phyloP scores from a whole-genome alignment of 805 yeast species.

The Metschnikowia lochheadii region DNA sequence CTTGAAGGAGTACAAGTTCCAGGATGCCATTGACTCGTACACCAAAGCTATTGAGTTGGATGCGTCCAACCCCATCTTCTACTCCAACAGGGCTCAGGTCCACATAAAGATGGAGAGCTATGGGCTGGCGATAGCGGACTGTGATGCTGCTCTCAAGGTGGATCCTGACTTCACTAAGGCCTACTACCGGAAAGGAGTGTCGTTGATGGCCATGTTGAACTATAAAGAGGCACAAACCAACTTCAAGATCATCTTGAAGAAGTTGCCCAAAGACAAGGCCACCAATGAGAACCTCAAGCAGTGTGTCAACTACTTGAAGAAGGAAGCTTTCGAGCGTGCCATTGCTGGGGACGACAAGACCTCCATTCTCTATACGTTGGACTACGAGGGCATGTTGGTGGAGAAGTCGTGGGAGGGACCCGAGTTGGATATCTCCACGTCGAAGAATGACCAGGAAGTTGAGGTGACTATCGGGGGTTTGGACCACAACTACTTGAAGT shows the following conservation, averaged over 20 bases:
- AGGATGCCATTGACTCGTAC: slow-evolving; percentile 65
- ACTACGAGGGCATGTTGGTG: slow-evolving; percentile 44
- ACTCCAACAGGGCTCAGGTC: slow-evolving; percentile 86
- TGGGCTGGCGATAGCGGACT: slow-evolving; percentile 80
- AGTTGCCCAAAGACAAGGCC: slow-evolving; percentile 63
- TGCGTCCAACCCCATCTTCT: slow-evolving; percentile 56
- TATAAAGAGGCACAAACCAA: slow-evolving; percentile 71
- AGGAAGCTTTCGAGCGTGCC: slow-evolving; percentile 79
- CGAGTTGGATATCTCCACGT: slow-evolving; percentile 37
- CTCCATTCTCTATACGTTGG: slow-evolving; percentile 44
- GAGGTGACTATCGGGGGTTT: slow-evolving; percentile 35
- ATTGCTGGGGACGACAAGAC: slow-evolving; percentile 68
- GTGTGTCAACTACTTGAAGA: slow-evolving; percentile 61
- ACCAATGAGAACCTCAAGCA: slow-evolving; percentile 62
- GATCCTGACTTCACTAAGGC: slow-evolving; percentile 72
- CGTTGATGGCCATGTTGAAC: slow-evolving; percentile 69
- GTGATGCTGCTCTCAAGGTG: slow-evolving; percentile 62
- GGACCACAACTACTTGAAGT: slow-evolving; percentile 53
- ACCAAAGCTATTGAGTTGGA: slow-evolving; percentile 70
- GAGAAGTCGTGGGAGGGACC: slow-evolving; percentile 65
- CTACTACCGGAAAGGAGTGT: slow-evolving; percentile 82
- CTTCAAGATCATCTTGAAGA: slow-evolving; percentile 56
- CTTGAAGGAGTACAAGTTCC: slow-evolving; percentile 61
- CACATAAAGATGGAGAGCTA: slow-evolving; percentile 81
- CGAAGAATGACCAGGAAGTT: slow-evolving; percentile 23